Evolutionary conservation across 2,329 filamentous ascomycete species (phyloP).

Genomic region (Trichophyton simii): DNA sequence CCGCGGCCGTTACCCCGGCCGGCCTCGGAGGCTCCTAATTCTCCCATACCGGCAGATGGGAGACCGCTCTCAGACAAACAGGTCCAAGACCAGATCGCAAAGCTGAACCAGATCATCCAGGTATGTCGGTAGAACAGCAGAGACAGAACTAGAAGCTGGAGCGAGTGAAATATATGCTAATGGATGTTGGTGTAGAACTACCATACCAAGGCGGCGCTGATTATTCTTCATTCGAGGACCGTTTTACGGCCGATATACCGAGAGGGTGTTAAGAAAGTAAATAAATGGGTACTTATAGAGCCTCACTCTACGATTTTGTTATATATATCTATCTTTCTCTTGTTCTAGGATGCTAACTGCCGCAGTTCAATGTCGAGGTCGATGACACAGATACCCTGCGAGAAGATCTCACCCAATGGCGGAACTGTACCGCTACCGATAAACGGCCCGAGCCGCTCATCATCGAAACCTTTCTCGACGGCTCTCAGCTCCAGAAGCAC

Average conservation of each 20-base stretch:
- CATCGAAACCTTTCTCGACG: slow-evolving; percentile 82
- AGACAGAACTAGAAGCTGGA: no score
- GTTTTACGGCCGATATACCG: slow-evolving; percentile 49
- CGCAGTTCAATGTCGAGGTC: slow-evolving; percentile 85
- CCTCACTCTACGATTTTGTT: background rate
- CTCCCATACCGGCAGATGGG: background rate
- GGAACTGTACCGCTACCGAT: slow-evolving; percentile 60
- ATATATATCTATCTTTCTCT: background rate
- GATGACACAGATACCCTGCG: slow-evolving; percentile 82
- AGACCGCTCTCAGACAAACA: background rate
- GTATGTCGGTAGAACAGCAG: slow-evolving; percentile 37
- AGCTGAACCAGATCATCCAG: slow-evolving; percentile 88
- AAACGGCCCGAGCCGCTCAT: slow-evolving; percentile 70
- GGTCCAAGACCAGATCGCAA: slow-evolving; percentile 53
- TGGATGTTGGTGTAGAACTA: slow-evolving; percentile 54
- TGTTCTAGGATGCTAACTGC: background rate
- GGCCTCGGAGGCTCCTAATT: background rate
- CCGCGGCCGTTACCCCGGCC: slow-evolving; percentile 48
- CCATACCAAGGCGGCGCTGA: slow-evolving; percentile 72
- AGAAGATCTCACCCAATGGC: slow-evolving; percentile 73
- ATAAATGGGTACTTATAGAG: slow-evolving; percentile 62
- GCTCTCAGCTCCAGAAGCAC: slow-evolving; percentile 62
- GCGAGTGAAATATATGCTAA: background rate
- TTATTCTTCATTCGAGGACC: slow-evolving; percentile 71
- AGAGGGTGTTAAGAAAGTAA: slow-evolving; percentile 52